Base-by-base conservation (phyloP, 2,329 filamentous ascomycete species). In the Pseudocercospora fuligena region DNA sequence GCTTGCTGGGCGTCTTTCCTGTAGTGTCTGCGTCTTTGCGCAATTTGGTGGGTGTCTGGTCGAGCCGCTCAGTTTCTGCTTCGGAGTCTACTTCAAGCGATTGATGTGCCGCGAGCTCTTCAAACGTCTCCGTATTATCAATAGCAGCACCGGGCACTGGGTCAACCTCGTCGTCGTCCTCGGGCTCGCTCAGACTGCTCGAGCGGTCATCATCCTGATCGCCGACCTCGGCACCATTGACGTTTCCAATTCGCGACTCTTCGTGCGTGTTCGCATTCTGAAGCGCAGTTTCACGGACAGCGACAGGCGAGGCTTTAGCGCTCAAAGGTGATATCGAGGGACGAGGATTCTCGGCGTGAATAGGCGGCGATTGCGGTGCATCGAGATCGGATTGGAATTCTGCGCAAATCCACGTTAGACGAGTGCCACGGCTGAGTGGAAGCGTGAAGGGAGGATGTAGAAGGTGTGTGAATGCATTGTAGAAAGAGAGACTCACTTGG, bases 21-120 rank as follows among this genome's bases (percentile, higher is more conserved):
- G 88, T 87, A 63, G 81, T 78, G 51, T 83, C 74, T 54, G 67
- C 63, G 27, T 71, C 69, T 64, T 73, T 71, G 58, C 71, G 74
- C 49, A 63, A 46, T 67, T 75, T 78, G 60, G 73, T 70, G 23
- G 76, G 77, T 58, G 78, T 97, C 75, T 92, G 89, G 76, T 95
- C 95, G 67, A 99, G 86, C 66, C 95, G 90, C 81, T 97, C 94
- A 1, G 94, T 98, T 81, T 97, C 94, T 36, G 94, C 94, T 80
- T 98, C 94, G 3, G 94, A 90, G 73, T 91, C 89, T 63, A 86
- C 85, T 61, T 89, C 75, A 11, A 73, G 63, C 33, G 57, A 78
- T 59, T 59, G 78, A 73, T 68, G 63, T 58, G 67, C 68, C 19
- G 67, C 49, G 11, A 63, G 65, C 40, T 67, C 59, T 63, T 65